Evolutionary conservation across 768 basidiomycete species (phyloP).

Genomic region (Exsudoporus frostii): DNA sequence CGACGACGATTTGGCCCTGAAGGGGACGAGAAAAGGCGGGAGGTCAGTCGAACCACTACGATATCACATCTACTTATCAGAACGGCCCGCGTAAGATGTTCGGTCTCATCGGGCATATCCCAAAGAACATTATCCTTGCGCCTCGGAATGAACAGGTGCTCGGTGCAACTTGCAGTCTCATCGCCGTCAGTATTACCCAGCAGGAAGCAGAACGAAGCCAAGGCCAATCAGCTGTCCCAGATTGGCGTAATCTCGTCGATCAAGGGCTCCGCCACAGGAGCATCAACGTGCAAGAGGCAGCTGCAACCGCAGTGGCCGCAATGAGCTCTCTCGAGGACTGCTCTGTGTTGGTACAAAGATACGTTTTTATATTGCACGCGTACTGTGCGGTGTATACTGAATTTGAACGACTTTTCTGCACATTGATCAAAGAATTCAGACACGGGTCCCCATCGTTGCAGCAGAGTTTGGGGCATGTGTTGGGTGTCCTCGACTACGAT

Average conservation of each 20-base stretch:
- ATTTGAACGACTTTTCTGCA: slow-evolving; percentile 30
- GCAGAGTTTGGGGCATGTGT: slow-evolving; percentile 67
- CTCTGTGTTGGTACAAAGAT: slow-evolving; percentile 67
- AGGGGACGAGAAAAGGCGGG: slow-evolving; percentile 37
- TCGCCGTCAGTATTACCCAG: slow-evolving; percentile 61
- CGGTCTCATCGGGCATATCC: slow-evolving; percentile 49
- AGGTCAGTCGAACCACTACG: slow-evolving; percentile 36
- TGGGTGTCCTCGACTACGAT: slow-evolving; percentile 69
- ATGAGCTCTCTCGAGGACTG: slow-evolving; percentile 70
- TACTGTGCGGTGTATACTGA: slow-evolving; percentile 13
- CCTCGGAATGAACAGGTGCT: slow-evolving; percentile 71
- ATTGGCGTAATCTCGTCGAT: slow-evolving; percentile 72
- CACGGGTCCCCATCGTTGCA: slow-evolving; percentile 52
- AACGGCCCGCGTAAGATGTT: slow-evolving; percentile 53
- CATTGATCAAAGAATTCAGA: slow-evolving; percentile 62
- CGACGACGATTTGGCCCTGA: slow-evolving; percentile 29
- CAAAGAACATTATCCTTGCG: slow-evolving; percentile 57
- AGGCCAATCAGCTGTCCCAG: slow-evolving; percentile 42
- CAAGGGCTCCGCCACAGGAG: slow-evolving; percentile 67
- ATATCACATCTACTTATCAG: slow-evolving; percentile 3
- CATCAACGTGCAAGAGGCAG: slow-evolving; percentile 67
- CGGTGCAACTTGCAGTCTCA: slow-evolving; percentile 66
- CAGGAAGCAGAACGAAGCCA: slow-evolving; percentile 44
- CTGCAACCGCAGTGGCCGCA: slow-evolving; percentile 64
- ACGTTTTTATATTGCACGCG: slow-evolving; percentile 37